Evolutionary conservation across 257 asterid genomes (phyloP).

Genomic region (Capsicum baccatum): DNA sequence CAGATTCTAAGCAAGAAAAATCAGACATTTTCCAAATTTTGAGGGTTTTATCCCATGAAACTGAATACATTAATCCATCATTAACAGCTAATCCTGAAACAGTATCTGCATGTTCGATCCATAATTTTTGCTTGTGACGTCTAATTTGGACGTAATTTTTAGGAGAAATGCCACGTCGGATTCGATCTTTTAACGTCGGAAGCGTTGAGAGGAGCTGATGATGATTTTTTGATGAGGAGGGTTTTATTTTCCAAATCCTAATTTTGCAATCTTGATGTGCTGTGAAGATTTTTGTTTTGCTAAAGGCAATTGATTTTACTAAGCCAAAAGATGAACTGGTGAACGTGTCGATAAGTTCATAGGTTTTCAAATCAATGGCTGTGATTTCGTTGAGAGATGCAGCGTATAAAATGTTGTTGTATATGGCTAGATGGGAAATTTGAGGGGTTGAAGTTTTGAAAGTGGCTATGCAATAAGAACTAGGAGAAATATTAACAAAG

Average conservation of each 20-base stretch:
- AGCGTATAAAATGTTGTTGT: constrained; percentile 48
- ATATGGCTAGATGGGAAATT: constrained; percentile 60
- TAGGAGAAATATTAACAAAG: not conserved
- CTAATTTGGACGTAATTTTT: constrained; percentile 78
- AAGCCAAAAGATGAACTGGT: constrained; percentile 44
- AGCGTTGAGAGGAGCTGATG: constrained; percentile 69
- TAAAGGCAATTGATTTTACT: constrained; percentile 59
- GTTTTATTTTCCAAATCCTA: constrained; percentile 76
- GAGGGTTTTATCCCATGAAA: constrained; percentile 90
- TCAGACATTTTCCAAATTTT: constrained; percentile 83
- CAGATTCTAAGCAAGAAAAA: constrained; percentile 81
- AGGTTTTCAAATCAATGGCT: constrained; percentile 45
- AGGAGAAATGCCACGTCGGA: constrained; percentile 81
- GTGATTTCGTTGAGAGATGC: constrained; percentile 50
- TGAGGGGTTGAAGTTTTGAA: constrained; percentile 45
- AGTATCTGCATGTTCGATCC: constrained; percentile 94
- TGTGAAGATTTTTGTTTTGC: constrained; percentile 53
- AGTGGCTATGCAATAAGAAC: constrained; percentile 36
- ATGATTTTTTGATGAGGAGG: constrained; percentile 70
- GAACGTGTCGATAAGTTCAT: constrained; percentile 42
- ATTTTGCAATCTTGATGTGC: constrained; percentile 84
- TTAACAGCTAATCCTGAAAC: constrained; percentile 76
- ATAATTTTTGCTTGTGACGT: constrained; percentile 73
- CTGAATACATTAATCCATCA: constrained; percentile 69
- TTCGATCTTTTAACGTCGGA: constrained; percentile 74